Conservation (phyloP, 2,329 filamentous ascomycete genomes). For the Botrytis hyacinthi region DNA sequence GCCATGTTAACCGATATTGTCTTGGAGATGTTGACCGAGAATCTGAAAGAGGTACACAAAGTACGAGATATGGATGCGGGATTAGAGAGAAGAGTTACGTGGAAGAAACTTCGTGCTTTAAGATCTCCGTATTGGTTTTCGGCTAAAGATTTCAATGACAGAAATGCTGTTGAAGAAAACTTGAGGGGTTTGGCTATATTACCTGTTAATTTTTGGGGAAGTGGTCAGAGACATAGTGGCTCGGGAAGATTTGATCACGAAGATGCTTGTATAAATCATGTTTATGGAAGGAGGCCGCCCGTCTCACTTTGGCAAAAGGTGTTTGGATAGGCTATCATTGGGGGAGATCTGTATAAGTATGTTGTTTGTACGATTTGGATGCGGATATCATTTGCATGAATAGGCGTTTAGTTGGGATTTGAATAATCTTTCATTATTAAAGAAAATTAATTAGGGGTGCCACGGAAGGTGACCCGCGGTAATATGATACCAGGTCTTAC, state of each 20-base stretch:
- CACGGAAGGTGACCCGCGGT: slow-evolving; percentile 14
- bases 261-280: slow-evolving; percentile 30
- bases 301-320: slow-evolving; percentile 15
- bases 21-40: slow-evolving; percentile 26
- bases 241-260: slow-evolving; percentile 25
- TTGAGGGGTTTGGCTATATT: slow-evolving; percentile 29
- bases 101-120: slow-evolving; percentile 30
- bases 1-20: slow-evolving; percentile 32
- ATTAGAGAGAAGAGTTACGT: slow-evolving; percentile 29
- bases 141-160: slow-evolving; percentile 12
- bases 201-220: slow-evolving; percentile 32
- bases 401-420: neutral
- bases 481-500: neutral
- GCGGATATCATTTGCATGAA: neutral
- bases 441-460: slow-evolving; percentile 8
- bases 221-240: slow-evolving; percentile 30
- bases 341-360: neutral
- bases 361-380: neutral
- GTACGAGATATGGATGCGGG: slow-evolving; percentile 31
- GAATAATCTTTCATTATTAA: slow-evolving; percentile 5
- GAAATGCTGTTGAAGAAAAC: slow-evolving; percentile 20
- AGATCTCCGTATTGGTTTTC: slow-evolving; percentile 28
- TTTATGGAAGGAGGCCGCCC: slow-evolving; percentile 19
- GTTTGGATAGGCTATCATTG: slow-evolving; percentile 14
- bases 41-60: slow-evolving; percentile 24